Base-by-base conservation (phyloP, 2,329 filamentous ascomycete genomes). In the Cercospora nicotianae region DNA sequence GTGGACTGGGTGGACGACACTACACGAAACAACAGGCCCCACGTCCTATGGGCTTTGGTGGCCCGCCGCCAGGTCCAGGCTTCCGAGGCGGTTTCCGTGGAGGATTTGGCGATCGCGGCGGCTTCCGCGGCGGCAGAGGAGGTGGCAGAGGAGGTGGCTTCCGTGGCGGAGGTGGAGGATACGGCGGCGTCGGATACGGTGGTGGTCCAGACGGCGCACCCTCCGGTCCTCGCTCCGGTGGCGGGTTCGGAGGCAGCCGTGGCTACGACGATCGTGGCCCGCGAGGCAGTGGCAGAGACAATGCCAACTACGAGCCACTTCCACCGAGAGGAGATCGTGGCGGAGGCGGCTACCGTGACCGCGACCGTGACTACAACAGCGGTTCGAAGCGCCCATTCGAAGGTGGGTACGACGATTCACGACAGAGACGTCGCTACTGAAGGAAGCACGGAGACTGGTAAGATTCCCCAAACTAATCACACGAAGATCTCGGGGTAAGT, bases 1-100 rank as follows among this genome's bases (percentile, higher is more conserved):
- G 95, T 72, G 95, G 95, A 58, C 87, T 97, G 2, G 95, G 95
- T 70, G 94, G 94, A 57, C 90, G 95, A 75, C 91, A 92, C 72
- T 98, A 98, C 81, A 98, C 94, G 66, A 96, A 94, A 80, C 88
- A 90, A 16, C 85, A 89, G 72, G 87, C 90, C 61, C 85, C 90
- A 39, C 57, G 84, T 86, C 71, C 90, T 86, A n/a, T 85, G 86
- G 20, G 86, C 57, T 84, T 83, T 13, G 87, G 86, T 69, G 84
- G 82, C 51, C 81, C 85, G 53, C 84, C 86, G 26, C 81, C 83
- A 60, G 86, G 86, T 23, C 86, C 85, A 60, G 87, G 86, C 68
- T 87, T 62, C 18, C 64, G 85, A 33, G 85, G 86, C 63, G 84
- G 85, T 20, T 87, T 85, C 74, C 85, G 87, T 9, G 87, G 86